phyloP scores from a whole-genome alignment of 2,329 filamentous ascomycete genomes.

The Ophiocordyceps unilateralis region DNA sequence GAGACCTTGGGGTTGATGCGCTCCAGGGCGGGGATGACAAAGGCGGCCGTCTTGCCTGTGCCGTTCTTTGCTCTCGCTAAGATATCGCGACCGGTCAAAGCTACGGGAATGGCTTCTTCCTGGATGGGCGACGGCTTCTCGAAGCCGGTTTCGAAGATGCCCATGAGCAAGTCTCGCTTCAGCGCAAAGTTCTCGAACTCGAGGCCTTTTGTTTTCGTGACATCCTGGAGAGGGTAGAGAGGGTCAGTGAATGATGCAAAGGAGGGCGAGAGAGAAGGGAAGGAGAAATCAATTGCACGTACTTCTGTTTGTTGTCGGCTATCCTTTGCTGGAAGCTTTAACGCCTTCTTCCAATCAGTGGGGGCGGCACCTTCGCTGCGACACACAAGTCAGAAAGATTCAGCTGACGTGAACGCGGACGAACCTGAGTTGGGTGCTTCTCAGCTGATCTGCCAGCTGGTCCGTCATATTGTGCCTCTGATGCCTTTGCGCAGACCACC shows the following conservation, averaged over 20 bases:
- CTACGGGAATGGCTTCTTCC: conserved; percentile 97
- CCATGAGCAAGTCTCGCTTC: conserved; percentile 92
- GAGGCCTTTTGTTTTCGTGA: conserved; percentile 90
- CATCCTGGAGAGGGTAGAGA: conserved; percentile 45
- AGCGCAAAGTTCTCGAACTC: conserved; percentile 97
- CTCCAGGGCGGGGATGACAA: conserved; percentile 88
- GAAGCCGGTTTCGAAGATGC: conserved; percentile 97
- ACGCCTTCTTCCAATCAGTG: conserved; percentile 56
- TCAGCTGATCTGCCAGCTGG: conserved; percentile 27
- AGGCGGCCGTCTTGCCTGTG: conserved; percentile 95
- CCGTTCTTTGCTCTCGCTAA: conserved; percentile 95
- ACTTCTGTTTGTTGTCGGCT: conserved; percentile 70
- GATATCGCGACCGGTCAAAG: conserved; percentile 86
- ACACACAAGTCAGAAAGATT: neutral
- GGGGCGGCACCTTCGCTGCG: conserved; percentile 26
- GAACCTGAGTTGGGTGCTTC: conserved; percentile 23
- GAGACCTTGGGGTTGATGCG: conserved; percentile 92
- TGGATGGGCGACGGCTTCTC: conserved; percentile 98
- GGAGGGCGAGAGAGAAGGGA: neutral
- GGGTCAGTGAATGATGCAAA: neutral
- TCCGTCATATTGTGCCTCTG: conserved; percentile 20
- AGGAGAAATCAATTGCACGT: conserved; percentile 2
- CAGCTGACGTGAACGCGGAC: conserved; percentile 3
- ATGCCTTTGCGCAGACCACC: neutral
- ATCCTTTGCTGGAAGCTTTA: conserved; percentile 60